phyloP scores from a whole-genome alignment of 2,329 filamentous ascomycete genomes.

The Xylaria sp. region DNA sequence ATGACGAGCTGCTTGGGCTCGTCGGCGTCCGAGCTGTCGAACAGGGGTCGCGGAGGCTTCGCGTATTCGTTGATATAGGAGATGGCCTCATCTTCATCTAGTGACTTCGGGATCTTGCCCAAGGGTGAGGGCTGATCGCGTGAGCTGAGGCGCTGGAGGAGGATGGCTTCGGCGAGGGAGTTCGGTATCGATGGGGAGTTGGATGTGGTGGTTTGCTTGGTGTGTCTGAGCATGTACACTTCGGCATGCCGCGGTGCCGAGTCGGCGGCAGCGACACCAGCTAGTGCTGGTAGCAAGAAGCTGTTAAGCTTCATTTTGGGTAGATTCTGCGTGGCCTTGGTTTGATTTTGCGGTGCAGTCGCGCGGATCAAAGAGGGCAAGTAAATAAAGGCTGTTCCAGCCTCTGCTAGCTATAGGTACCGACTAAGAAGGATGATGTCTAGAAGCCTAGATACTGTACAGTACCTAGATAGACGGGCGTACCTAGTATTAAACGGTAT shows the following conservation, averaged over 20 bases:
- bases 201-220: constrained; percentile 37
- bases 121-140: constrained; percentile 54
- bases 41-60: constrained; percentile 59
- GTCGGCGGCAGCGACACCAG: constrained; percentile 43
- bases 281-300: constrained; percentile 46
- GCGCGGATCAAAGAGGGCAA: constrained; percentile 7
- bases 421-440: not conserved
- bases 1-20: constrained; percentile 62
- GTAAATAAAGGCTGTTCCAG: constrained; percentile 23
- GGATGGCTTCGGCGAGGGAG: constrained; percentile 61
- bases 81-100: constrained; percentile 56
- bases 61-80: constrained; percentile 66
- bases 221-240: constrained; percentile 58
- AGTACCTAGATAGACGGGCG: not conserved
- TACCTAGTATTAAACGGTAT: constrained; percentile 18
- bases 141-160: constrained; percentile 61
- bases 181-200: constrained; percentile 53
- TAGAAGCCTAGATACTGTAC: constrained; percentile 7
- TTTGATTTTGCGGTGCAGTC: constrained; percentile 14
- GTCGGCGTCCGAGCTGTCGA: constrained; percentile 38
- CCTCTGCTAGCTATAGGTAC: not conserved
- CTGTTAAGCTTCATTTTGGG: constrained; percentile 49
- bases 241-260: constrained; percentile 47
- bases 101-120: constrained; percentile 51
- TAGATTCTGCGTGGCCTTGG: constrained; percentile 16